Evolutionary conservation across 768 basidiomycete species (phyloP).

Genomic region (Mycena metata): DNA sequence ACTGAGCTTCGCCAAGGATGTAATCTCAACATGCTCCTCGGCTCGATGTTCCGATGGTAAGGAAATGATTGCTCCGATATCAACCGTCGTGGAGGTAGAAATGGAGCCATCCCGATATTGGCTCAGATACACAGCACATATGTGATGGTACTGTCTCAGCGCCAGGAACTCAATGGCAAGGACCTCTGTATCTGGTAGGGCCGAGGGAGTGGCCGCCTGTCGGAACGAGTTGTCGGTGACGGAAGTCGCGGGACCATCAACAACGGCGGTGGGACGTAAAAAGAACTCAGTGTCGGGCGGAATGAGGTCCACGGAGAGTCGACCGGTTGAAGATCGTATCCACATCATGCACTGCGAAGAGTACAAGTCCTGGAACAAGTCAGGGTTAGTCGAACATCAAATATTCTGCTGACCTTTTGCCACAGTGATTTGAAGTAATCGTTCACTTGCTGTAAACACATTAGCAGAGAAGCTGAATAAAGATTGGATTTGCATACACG

Average conservation of each 20-base stretch:
- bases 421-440: no score
- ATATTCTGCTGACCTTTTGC: background rate
- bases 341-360: no score
- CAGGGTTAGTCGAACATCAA: background rate
- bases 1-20: background rate
- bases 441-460: no score
- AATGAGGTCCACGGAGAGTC: no score
- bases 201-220: background rate
- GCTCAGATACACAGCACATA: background rate
- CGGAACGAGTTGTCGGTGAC: background rate
- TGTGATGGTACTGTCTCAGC: background rate
- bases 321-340: no score
- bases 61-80: background rate
- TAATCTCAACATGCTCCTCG: background rate
- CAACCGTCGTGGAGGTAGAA: background rate
- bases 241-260: background rate
- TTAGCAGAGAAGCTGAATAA: no score
- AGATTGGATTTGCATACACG: no score
- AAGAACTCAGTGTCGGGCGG: background rate
- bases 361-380: background rate
- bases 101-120: background rate
- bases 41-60: background rate
- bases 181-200: no score
- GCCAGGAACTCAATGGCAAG: background rate
- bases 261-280: background rate